Conservation (phyloP, 352 stramenopile species). For the Globisporangium mamillatum region DNA sequence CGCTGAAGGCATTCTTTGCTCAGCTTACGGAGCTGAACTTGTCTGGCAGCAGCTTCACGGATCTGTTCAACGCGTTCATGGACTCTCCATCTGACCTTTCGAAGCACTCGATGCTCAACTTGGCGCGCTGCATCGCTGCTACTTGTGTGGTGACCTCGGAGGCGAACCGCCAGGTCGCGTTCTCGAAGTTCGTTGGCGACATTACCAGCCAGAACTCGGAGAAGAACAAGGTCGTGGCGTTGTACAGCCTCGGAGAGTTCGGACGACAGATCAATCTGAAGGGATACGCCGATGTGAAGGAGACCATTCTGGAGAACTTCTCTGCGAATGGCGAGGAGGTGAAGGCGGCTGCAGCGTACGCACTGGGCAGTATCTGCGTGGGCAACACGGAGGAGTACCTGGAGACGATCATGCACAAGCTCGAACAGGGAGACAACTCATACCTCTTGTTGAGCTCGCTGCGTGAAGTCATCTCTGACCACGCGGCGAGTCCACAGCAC, state of each 20-base stretch:
- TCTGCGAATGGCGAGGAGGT: constrained; percentile 88
- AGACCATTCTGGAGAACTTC: constrained; percentile 90
- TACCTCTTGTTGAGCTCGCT: constrained; percentile 97
- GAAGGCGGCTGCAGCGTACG: constrained; percentile 95
- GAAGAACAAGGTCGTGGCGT: constrained; percentile 84
- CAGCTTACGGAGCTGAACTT: constrained; percentile 62
- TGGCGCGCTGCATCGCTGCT: constrained; percentile 91
- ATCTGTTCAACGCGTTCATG: constrained; percentile 85
- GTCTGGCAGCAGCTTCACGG: constrained; percentile 70
- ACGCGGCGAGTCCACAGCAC: constrained; percentile 72
- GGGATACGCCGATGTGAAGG: constrained; percentile 82
- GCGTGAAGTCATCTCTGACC: constrained; percentile 93
- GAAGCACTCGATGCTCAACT: constrained; percentile 92
- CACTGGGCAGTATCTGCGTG: constrained; percentile 94
- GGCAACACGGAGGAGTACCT: constrained; percentile 90
- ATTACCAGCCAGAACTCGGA: constrained; percentile 54
- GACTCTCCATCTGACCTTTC: constrained; percentile 52
- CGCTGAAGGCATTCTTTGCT: constrained; percentile 56
- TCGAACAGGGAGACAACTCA: constrained; percentile 91
- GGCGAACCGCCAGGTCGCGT: constrained; percentile 62
- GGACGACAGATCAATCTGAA: constrained; percentile 90
- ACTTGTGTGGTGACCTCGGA: constrained; percentile 65
- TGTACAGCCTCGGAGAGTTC: constrained; percentile 95
- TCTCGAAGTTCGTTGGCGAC: constrained; percentile 68
- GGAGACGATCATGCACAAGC: constrained; percentile 90